Evolutionary conservation across 768 basidiomycete species (phyloP), one percentile per base, ranked within the genome.

Genomic region (Trametes gibbosa): DNA sequence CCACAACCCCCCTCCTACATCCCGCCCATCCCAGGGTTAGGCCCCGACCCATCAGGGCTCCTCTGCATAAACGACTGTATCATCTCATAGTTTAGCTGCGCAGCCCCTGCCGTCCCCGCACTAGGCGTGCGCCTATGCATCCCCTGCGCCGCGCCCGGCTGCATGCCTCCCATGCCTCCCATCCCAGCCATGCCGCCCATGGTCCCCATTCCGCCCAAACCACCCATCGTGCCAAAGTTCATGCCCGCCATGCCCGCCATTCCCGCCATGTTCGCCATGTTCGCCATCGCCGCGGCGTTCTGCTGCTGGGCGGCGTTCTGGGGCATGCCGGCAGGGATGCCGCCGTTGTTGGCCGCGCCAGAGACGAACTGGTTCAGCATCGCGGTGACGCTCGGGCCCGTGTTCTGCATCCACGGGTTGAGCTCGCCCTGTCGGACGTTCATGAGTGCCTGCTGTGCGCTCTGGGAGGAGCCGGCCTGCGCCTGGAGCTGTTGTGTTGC

Each of bases 51-150:
- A 58, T 76, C 74, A 32, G 64, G 71, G 54, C 53, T 76, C 17
- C 77, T 70, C 50, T 77, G 75, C 72, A 79, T 78, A 60, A 79
- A 79, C 23, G 78, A 79, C 67, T 78, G 77, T 65, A 79, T 27
- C 75, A 79, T 75, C 61, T 78, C 77, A 10, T 62, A 69, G 63
- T 72, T 76, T 52, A 78, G 66, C 1, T 66, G 67, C 19, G 69
- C 64, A 56, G 51, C 42, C 5, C 19, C 37, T 14, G 37, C 37
- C 39, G 55, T 12, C 7, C 61, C 57, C 8, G 56, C 61, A 51
- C 66, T 66, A 25, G 64, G 63, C 51, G 60, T 67, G 17, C 63
- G 64, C 41, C 68, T 68, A 29, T 74, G 72, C 54, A 67, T 52
- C 42, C 67, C 69, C 54, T 56, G 68, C 24, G 23, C 29, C 29